A percentile compares a stretch with the other conserved stretches of the same genome.
phyloP scores from a whole-genome alignment of 495 filamentous ascomycete species.

The Terfezia claveryi region DNA sequence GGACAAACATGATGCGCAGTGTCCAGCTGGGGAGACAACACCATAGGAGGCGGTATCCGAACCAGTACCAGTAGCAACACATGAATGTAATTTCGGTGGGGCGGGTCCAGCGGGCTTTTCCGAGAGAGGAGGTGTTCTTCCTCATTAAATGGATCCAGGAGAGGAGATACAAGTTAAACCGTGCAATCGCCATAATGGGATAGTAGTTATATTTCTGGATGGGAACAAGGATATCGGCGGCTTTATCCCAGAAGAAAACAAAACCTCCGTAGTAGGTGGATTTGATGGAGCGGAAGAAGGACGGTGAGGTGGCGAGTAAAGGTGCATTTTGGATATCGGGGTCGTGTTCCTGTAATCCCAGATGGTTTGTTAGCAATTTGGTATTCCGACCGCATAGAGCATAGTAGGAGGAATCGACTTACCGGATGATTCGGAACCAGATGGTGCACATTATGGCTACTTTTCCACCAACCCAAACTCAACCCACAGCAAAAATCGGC shows the following conservation, averaged over 20 bases:
- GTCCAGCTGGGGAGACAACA: slow-evolving; percentile 24
- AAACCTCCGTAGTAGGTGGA: slow-evolving; percentile 28
- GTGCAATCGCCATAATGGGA: slow-evolving; percentile 29
- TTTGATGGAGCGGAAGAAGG: slow-evolving; percentile 24
- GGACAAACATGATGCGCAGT: slow-evolving; percentile 25
- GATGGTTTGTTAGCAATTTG: neutral
- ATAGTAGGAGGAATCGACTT: neutral
- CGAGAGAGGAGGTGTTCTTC: slow-evolving; percentile 19
- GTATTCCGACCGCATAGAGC: too few species aligned
- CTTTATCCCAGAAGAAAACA: slow-evolving; percentile 24
- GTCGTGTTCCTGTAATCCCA: slow-evolving; percentile 24
- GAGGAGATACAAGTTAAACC: slow-evolving; percentile 29
- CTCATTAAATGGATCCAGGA: slow-evolving; percentile 26
- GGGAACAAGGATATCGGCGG: slow-evolving; percentile 22
- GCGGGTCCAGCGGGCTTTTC: slow-evolving; percentile 27
- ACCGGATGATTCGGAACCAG: slow-evolving; percentile 28
- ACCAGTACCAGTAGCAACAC: slow-evolving; percentile 26
- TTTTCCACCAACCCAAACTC: slow-evolving; percentile 32
- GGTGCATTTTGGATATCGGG: slow-evolving; percentile 31
- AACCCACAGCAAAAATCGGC: slow-evolving; percentile 29
- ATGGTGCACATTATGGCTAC: slow-evolving; percentile 32
- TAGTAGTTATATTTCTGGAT: slow-evolving; percentile 30
- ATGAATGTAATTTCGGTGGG: slow-evolving; percentile 25
- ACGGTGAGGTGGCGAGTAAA: slow-evolving; percentile 28
- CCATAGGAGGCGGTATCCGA: slow-evolving; percentile 27